Percentiles rank a stretch among this genome's conserved stretches.
Conservation (phyloP, 2,329 filamentous ascomycete genomes). For the Hypoxylon sp. region DNA sequence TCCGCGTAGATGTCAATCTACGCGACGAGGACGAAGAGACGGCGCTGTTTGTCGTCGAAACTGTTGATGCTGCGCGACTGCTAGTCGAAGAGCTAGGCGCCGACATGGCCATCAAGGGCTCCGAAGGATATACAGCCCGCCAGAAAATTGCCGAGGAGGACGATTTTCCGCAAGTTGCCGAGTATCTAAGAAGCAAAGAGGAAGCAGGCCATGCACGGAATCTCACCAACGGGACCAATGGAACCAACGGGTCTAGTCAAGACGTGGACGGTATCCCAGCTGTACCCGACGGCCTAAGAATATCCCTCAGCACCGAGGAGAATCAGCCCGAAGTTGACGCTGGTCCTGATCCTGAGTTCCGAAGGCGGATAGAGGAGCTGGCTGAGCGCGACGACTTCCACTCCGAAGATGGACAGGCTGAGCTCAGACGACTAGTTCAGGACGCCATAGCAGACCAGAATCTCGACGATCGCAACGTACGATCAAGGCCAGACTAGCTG, state of each 20-base stretch:
- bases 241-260: conserved; percentile 35
- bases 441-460: conserved; percentile 78
- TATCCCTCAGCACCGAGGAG: conserved; percentile 77
- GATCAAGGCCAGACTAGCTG: conserved; percentile 64
- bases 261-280: conserved; percentile 58
- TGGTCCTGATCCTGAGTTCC: conserved; percentile 88
- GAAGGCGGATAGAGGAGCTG: conserved; percentile 85
- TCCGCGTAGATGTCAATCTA: conserved; percentile 80
- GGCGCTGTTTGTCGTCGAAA: conserved; percentile 92
- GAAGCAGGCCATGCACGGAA: conserved; percentile 41
- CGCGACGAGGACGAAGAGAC: conserved; percentile 93
- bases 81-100: conserved; percentile 84
- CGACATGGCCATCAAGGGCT: conserved; percentile 70
- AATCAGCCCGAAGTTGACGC: conserved; percentile 70
- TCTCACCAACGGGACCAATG: conserved; percentile 41
- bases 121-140: conserved; percentile 79
- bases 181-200: conserved; percentile 66
- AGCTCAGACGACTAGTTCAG: conserved; percentile 79
- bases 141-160: conserved; percentile 82
- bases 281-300: conserved; percentile 76
- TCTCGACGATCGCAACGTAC: conserved; percentile 69
- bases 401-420: conserved; percentile 78
- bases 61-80: conserved; percentile 75
- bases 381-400: conserved; percentile 85
- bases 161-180: conserved; percentile 77